phyloP scores from a whole-genome alignment of 2,329 filamentous ascomycete species.

The Onygenales sp. region DNA sequence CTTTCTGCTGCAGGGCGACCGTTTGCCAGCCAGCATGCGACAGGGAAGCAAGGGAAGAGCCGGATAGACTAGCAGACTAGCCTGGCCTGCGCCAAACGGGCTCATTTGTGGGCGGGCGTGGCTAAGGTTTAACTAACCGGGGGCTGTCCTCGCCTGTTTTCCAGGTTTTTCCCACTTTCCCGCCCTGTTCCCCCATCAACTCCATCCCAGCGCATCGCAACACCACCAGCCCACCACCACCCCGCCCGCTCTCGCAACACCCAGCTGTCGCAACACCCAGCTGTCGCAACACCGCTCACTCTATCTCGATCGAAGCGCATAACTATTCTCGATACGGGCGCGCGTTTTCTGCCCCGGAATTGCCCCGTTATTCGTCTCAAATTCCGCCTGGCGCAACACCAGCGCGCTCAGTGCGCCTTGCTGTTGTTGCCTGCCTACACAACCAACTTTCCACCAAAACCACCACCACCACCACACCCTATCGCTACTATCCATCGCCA shows the following conservation, averaged over 20 bases:
- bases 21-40: too few species aligned
- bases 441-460: neutral
- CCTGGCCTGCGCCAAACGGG: too few species aligned
- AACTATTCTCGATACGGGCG: neutral
- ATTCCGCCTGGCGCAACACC: slow-evolving; percentile 9
- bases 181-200: slow-evolving; percentile 2
- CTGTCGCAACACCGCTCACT: slow-evolving; percentile 8
- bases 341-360: neutral
- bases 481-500: neutral
- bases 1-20: neutral
- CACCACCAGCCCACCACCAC: neutral
- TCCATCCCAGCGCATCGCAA: neutral
- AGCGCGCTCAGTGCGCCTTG: neutral
- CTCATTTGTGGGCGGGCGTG: too few species aligned
- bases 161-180: slow-evolving; percentile 3
- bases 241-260: neutral
- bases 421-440: neutral
- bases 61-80: too few species aligned
- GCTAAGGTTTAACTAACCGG: neutral
- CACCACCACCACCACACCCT: slow-evolving; percentile 4
- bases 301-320: slow-evolving; percentile 6
- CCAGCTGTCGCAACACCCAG: slow-evolving; percentile 8
- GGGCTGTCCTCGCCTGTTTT: neutral
- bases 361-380: neutral
- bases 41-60: too few species aligned